Evolutionary conservation across 257 asterid species (phyloP), one percentile per base, ranked within the genome.

Genomic region (Oldenlandia corymbosa): DNA sequence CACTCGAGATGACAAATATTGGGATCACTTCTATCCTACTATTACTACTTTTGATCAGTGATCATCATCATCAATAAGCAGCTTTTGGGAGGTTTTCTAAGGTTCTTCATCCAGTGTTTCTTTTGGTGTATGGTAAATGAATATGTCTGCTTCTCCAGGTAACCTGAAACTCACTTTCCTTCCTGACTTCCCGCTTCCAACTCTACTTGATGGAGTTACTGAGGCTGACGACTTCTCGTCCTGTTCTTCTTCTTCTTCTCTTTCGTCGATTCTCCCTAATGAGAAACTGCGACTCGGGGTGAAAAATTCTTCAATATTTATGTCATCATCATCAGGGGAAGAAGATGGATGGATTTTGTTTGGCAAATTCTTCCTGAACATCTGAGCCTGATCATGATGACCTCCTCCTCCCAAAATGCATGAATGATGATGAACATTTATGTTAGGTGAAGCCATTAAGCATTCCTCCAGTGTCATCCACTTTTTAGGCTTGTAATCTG

Each of bases 71-170:
- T 27, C 14, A n/a, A 17, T 53, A 12, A 54, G 34, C 60, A 54
- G 60, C 51, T 26, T 65, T 32, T 10, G 12, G 24, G 32, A 12
- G 41, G 65, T 61, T 45, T 32, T n/a, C 37, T 17, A 53, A 30
- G 58, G 34, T 58, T 60, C 67, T 56, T 65, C 66, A 20, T n/a
- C n/a, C n/a, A 58, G 20, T 41, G 46, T 31, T 50, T 27, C 43
- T 24, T 52, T 65, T 23, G 71, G 68, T 13, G 71, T 30, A 30
- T 71, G 59, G 53, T 63, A 65, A 5, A 58, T 10, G 34, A 48
- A 54, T 21, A 65, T 71, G 7, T 71, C 76, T 53, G 59, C 69
- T 59, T 60, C 72, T 54, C 55, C 65, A 4, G 72, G 68, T 21
- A 51, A 3, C 68, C 43, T 60, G 45, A 72, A 72, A 1, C 37